Evolutionary conservation across 2,329 filamentous ascomycete genomes (phyloP).

Genomic region (Corinectria fuckeliana): DNA sequence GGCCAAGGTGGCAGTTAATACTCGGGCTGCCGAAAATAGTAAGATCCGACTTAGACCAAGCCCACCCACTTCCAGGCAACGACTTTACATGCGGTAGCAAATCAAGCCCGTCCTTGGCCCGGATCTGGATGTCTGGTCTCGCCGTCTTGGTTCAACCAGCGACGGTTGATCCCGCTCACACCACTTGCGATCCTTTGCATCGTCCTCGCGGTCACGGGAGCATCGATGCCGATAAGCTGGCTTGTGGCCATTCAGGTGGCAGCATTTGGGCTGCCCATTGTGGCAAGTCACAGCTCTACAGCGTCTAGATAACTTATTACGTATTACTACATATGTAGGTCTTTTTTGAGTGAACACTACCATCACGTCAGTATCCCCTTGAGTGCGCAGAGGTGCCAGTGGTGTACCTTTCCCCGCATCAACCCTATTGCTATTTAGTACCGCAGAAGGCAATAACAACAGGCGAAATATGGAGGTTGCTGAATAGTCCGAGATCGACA

Average conservation of each 20-base stretch:
- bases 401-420: too few species aligned
- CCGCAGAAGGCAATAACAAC: too few species aligned
- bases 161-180: conserved; percentile 8
- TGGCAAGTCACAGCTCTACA: background rate
- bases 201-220: background rate
- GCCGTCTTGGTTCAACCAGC: background rate
- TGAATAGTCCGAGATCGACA: too few species aligned
- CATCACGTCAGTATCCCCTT: too few species aligned
- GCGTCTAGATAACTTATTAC: too few species aligned
- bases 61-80: background rate
- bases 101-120: background rate
- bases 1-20: conserved; percentile 33
- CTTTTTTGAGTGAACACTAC: too few species aligned
- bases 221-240: conserved; percentile 5
- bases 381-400: too few species aligned
- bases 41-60: background rate
- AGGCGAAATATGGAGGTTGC: too few species aligned
- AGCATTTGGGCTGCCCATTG: background rate
- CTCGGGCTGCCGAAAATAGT: conserved; percentile 4
- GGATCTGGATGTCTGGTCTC: background rate
- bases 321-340: too few species aligned
- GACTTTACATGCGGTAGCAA: background rate
- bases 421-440: too few species aligned
- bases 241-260: background rate
- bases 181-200: background rate